Conservation (phyloP, 768 basidiomycete species). For the Hericium coralloides region DNA sequence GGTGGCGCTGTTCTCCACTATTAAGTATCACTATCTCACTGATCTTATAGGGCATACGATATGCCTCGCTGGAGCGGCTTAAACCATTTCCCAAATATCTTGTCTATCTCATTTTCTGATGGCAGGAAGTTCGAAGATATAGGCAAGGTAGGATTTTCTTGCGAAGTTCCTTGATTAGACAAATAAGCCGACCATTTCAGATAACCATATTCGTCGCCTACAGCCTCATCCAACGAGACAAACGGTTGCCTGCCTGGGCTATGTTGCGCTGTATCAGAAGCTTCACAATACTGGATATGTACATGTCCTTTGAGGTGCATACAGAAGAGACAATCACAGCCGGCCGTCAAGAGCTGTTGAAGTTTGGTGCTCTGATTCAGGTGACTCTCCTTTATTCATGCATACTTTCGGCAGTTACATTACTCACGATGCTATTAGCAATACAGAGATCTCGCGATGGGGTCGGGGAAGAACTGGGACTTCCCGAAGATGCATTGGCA, state of each 20-base stretch:
- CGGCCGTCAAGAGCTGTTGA: conserved; percentile 13
- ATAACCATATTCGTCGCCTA: conserved; percentile 22
- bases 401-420: neutral
- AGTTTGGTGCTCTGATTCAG: neutral
- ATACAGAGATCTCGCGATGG: neutral
- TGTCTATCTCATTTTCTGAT: conserved; percentile 24
- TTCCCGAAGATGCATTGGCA: neutral
- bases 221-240: conserved; percentile 13
- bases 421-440: neutral
- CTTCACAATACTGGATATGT: conserved; percentile 25
- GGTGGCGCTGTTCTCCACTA: too few relatives aligned
- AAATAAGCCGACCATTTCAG: too few relatives aligned
- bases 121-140: conserved; percentile 29
- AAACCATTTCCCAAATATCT: conserved; percentile 22
- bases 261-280: conserved; percentile 22
- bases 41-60: conserved; percentile 15
- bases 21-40: neutral
- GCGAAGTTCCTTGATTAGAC: too few relatives aligned
- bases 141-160: conserved; percentile 22
- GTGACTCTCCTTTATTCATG: neutral
- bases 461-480: neutral
- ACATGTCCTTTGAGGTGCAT: conserved; percentile 23
- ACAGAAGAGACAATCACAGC: conserved; percentile 18
- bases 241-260: conserved; percentile 12
- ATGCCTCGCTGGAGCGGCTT: conserved; percentile 28